A percentile compares a stretch with the other conserved stretches of the same genome.
Conservation (phyloP, 2,329 filamentous ascomycete species). For the Davidsoniella eucalypti region DNA sequence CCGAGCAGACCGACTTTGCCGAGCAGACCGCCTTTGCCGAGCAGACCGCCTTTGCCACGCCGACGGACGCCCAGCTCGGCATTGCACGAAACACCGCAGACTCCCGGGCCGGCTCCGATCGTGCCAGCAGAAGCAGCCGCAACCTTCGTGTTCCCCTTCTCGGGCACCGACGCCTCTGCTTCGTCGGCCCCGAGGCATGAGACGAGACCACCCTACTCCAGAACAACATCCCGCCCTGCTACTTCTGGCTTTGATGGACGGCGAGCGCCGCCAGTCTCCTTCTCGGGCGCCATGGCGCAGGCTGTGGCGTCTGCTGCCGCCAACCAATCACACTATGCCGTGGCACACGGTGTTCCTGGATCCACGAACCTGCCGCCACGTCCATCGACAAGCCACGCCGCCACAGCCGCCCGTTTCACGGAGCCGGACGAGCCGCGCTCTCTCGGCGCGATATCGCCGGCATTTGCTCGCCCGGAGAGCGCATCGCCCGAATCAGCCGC, state of each 20-base stretch:
- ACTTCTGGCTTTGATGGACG: not conserved
- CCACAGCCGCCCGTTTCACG: not conserved
- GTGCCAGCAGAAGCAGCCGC: not conserved
- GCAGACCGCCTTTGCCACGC: not conserved
- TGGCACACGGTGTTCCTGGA: not conserved
- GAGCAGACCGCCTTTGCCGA: not conserved
- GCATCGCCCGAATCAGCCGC: not conserved
- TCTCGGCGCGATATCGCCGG: not conserved
- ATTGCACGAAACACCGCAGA: not conserved
- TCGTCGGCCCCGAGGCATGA: not conserved
- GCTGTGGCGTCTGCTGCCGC: not conserved
- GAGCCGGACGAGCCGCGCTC: not conserved
- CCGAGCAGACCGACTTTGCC: not conserved
- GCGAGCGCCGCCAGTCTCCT: slow-evolving; percentile 2
- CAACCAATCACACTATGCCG: not conserved
- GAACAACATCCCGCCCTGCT: not conserved
- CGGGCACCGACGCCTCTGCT: not conserved
- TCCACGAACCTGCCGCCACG: not conserved
- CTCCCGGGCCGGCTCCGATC: not conserved
- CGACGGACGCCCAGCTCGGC: not conserved
- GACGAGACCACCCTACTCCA: too few species aligned
- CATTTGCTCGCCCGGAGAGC: too few species aligned
- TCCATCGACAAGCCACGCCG: not conserved
- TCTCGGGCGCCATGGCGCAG: not conserved
- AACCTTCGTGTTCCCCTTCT: not conserved